Evolutionary conservation across 306 rosid genomes (phyloP).

Genomic region (Trifolium dubium): DNA sequence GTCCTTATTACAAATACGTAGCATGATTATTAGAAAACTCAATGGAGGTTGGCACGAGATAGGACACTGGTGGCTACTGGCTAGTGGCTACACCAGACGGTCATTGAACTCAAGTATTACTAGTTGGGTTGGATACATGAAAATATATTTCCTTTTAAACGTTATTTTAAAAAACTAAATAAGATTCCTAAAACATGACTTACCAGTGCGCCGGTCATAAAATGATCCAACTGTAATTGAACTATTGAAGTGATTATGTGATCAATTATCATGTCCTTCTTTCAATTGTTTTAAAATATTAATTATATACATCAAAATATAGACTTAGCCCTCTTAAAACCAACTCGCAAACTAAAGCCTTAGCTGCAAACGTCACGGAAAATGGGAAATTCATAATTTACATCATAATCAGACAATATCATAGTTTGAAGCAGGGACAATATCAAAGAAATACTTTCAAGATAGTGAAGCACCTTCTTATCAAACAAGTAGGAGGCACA

Average conservation of each 20-base stretch:
- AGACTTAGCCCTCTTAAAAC: too few relatives aligned
- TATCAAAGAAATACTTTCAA: background rate
- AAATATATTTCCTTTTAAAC: background rate
- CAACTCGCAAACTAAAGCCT: too few relatives aligned
- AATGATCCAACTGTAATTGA: too few relatives aligned
- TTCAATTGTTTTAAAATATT: too few relatives aligned
- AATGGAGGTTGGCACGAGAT: constrained; percentile 20
- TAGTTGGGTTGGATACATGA: background rate
- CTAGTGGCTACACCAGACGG: background rate
- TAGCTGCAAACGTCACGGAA: too few relatives aligned
- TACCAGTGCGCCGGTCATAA: too few relatives aligned
- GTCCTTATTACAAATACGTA: background rate
- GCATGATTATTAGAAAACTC: background rate
- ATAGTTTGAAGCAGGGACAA: background rate
- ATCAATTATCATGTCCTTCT: too few relatives aligned
- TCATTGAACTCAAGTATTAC: background rate
- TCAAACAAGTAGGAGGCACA: background rate
- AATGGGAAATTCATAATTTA: background rate
- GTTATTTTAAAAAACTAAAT: background rate
- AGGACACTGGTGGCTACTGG: background rate
- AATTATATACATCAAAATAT: too few relatives aligned
- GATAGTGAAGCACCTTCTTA: background rate
- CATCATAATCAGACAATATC: background rate
- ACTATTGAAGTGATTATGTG: too few relatives aligned
- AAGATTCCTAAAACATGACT: background rate